A percentile compares a stretch with the other conserved stretches of the same genome.
These are phyloP conservation scores for Umbelopsis sp. DNA, from an alignment of 371 early-diverging fungal species.

Conservation along the genomic window DNA sequence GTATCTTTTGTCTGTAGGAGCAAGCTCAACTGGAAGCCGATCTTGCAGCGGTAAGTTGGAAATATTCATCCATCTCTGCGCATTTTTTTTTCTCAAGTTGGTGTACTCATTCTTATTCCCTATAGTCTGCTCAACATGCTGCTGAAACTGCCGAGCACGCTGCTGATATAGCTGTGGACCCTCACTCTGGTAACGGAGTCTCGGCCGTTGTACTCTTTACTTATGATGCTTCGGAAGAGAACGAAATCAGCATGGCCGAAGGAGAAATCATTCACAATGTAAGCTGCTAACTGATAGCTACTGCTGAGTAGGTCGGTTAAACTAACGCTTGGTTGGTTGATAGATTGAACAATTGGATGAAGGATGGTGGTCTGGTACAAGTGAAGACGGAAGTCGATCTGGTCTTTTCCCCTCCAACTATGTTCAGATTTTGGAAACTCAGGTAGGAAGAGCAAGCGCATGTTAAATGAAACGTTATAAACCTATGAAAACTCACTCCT, in stretches of 20 bases:
- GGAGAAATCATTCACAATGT: conserved; percentile 69
- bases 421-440: conserved; percentile 66
- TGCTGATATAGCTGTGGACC: conserved; percentile 32
- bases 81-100: conserved; percentile 22
- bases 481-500: not conserved
- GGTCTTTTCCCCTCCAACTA: conserved; percentile 91
- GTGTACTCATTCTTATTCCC: not conserved
- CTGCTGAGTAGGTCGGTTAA: not conserved
- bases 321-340: too few relatives aligned
- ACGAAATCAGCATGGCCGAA: conserved; percentile 86
- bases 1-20: not conserved
- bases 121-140: conserved; percentile 40
- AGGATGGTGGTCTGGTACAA: conserved; percentile 91
- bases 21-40: conserved; percentile 23
- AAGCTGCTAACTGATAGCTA: not conserved
- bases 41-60: conserved; percentile 21
- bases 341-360: conserved; percentile 78
- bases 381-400: conserved; percentile 74
- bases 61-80: conserved; percentile 9
- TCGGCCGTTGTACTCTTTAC: conserved; percentile 74
- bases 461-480: too few relatives aligned
- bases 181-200: conserved; percentile 23
- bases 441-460: conserved; percentile 18
- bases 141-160: conserved; percentile 35
- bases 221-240: conserved; percentile 80